These are phyloP conservation scores for Eucalyptus albens DNA, from an alignment of 345 rosid species.

Conservation along the genomic window DNA sequence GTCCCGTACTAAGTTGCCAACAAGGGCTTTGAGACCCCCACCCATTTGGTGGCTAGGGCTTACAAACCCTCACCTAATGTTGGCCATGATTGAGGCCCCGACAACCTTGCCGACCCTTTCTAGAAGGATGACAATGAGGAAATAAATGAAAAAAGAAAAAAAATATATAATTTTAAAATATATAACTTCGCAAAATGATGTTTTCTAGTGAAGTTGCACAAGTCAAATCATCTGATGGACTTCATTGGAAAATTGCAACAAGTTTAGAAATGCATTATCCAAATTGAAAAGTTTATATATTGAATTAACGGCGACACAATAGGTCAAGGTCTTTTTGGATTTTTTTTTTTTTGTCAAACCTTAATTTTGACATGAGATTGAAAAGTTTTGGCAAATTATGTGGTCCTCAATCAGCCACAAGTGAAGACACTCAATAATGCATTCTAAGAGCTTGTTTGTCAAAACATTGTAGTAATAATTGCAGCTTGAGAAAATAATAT, in stretches of 20 bases:
- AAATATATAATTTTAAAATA: too few relatives aligned
- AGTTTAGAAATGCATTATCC: too few relatives aligned
- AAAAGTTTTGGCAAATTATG: not conserved
- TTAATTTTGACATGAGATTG: not conserved
- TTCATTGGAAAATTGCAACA: too few relatives aligned
- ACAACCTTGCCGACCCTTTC: not conserved
- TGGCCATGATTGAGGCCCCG: not conserved
- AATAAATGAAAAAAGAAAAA: too few relatives aligned
- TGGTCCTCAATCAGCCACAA: not conserved
- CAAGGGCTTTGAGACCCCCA: not conserved
- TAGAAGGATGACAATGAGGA: not conserved
- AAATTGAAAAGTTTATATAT: too few relatives aligned
- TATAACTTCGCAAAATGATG: accelerated
- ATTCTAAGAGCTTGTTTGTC: not conserved
- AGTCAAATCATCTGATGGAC: not conserved
- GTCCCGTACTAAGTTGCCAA: not conserved
- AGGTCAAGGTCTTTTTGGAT: not conserved
- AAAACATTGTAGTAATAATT: not conserved
- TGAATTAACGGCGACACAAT: too few relatives aligned
- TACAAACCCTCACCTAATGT: not conserved
- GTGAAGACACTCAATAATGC: not conserved
- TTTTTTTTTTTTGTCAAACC: not conserved
- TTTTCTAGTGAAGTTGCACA: not conserved
- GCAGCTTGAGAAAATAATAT: not conserved
- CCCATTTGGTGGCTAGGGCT: not conserved